These are phyloP conservation scores for Candida michaelii DNA, from an alignment of 805 yeast genomes.

Conservation along the genomic window DNA sequence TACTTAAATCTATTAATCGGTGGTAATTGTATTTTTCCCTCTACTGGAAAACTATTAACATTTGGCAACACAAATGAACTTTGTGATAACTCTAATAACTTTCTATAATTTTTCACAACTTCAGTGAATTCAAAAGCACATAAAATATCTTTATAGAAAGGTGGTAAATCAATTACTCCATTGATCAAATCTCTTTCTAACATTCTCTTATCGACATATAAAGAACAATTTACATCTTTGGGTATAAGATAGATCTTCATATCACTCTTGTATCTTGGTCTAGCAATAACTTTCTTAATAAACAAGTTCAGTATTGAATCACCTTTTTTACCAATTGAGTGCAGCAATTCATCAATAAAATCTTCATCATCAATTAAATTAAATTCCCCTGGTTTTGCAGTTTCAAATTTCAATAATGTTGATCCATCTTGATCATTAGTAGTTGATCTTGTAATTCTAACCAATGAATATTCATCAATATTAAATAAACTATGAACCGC, in stretches of 20 bases:
- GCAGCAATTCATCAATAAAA: constrained; percentile 35
- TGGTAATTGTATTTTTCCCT: neutral
- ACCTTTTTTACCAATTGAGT: constrained; percentile 39
- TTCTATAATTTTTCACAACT: constrained; percentile 8
- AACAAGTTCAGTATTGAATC: constrained; percentile 50
- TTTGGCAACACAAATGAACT: neutral
- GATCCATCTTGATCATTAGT: constrained; percentile 53
- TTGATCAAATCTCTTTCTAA: constrained; percentile 51
- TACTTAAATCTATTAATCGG: neutral
- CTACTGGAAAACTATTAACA: neutral
- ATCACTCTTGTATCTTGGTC: constrained; percentile 61
- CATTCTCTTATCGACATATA: constrained; percentile 51
- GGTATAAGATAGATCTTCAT: constrained; percentile 64
- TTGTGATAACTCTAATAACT: neutral
- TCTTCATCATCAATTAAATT: constrained; percentile 52
- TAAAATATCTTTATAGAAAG: constrained; percentile 18
- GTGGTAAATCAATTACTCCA: constrained; percentile 44
- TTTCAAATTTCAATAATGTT: constrained; percentile 51
- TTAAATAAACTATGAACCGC: constrained; percentile 47
- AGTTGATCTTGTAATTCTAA: constrained; percentile 56
- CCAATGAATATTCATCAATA: constrained; percentile 40
- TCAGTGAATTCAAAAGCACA: constrained; percentile 20
- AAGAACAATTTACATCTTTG: constrained; percentile 29
- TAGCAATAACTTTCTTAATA: constrained; percentile 55
- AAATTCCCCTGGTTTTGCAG: constrained; percentile 53